Conservation (phyloP, 805 yeast species). For the Blastobotrys robertii region DNA sequence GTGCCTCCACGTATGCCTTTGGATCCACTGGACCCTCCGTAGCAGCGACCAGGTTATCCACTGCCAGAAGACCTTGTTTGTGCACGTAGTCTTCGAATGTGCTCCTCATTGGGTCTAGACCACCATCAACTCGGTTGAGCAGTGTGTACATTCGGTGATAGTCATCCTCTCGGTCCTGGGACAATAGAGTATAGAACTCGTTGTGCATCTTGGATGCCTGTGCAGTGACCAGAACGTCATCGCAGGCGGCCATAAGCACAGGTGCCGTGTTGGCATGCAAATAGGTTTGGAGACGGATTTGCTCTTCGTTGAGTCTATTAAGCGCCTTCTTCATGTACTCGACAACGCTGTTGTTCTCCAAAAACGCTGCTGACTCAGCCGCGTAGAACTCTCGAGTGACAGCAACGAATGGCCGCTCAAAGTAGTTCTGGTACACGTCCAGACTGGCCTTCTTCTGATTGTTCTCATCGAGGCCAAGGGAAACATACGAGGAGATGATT, state of each 20-base stretch:
- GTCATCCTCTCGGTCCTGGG: constrained; percentile 60
- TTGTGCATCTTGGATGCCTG: constrained; percentile 69
- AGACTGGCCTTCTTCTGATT: constrained; percentile 73
- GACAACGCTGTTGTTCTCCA: constrained; percentile 69
- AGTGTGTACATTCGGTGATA: constrained; percentile 68
- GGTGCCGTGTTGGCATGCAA: constrained; percentile 80
- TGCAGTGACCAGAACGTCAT: constrained; percentile 63
- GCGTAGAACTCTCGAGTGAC: constrained; percentile 48
- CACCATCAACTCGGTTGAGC: constrained; percentile 66
- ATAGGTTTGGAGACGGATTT: constrained; percentile 63
- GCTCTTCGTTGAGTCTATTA: constrained; percentile 73
- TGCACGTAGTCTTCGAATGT: constrained; percentile 66
- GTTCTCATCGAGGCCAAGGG: constrained; percentile 81
- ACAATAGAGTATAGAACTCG: constrained; percentile 68
- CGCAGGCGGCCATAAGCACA: constrained; percentile 64
- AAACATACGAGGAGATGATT: constrained; percentile 79
- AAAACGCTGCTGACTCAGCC: constrained; percentile 55
- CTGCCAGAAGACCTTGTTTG: constrained; percentile 48
- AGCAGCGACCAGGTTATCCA: constrained; percentile 44
- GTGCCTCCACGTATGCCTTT: constrained; percentile 65
- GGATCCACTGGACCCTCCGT: constrained; percentile 45
- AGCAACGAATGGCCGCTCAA: constrained; percentile 66
- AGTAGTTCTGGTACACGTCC: constrained; percentile 68
- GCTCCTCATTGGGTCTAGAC: constrained; percentile 68
- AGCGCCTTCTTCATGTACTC: constrained; percentile 87